Conservation (phyloP, 1,284 basidiomycete species). For the Marasmius sp. region DNA sequence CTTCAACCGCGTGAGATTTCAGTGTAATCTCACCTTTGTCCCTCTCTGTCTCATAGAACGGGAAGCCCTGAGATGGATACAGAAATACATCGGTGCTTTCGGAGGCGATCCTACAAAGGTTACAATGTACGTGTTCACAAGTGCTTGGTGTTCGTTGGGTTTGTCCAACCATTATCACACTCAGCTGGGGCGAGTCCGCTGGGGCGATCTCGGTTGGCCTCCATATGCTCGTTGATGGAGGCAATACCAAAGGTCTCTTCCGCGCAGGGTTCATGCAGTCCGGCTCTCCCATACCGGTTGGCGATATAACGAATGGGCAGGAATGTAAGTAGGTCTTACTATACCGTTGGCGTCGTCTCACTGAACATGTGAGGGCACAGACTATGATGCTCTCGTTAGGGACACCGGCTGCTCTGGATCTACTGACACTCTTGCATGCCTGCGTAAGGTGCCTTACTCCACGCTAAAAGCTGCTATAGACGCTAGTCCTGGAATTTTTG, state of each 20-base stretch:
- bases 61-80: constrained; percentile 30
- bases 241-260: constrained; percentile 49
- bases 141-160: neutral
- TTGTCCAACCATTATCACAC: neutral
- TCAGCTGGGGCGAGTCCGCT: constrained; percentile 57
- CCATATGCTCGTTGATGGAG: constrained; percentile 54
- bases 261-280: constrained; percentile 54
- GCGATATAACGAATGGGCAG: constrained; percentile 41
- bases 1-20: neutral
- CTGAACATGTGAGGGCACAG: neutral
- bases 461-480: constrained; percentile 45
- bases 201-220: constrained; percentile 52
- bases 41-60: constrained; percentile 38
- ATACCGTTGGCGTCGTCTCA: neutral
- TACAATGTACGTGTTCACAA: constrained; percentile 43
- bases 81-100: neutral
- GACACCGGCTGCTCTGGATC: constrained; percentile 42
- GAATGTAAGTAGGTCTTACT: neutral
- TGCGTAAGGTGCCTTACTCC: constrained; percentile 43
- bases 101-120: constrained; percentile 29
- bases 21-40: neutral
- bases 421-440: constrained; percentile 47
- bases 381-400: constrained; percentile 46
- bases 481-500: constrained; percentile 39
- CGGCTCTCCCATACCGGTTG: constrained; percentile 43